A percentile compares a stretch with the other conserved stretches of the same genome.
These are phyloP conservation scores for Cutaneotrichosporon sp. DNA, from an alignment of 1,284 basidiomycete species.

Conservation along the genomic window DNA sequence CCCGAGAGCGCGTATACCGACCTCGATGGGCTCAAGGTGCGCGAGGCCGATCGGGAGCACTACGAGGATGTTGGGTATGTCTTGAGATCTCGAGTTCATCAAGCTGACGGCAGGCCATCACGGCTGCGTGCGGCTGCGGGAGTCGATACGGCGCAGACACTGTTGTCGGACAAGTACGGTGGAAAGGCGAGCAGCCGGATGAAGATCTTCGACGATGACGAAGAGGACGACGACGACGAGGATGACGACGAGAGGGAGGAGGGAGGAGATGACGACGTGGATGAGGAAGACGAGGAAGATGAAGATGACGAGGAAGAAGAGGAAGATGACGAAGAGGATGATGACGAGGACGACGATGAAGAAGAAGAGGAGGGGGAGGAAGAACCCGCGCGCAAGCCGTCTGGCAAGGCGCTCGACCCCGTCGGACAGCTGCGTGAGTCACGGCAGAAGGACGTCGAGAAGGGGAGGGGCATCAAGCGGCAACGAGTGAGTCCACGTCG, in stretches of 20 bases:
- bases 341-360: slow-evolving; percentile 53
- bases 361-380: slow-evolving; percentile 51
- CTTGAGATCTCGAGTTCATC: not conserved
- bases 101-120: slow-evolving; percentile 60
- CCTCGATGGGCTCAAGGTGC: slow-evolving; percentile 42
- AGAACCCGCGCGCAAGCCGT: slow-evolving; percentile 27
- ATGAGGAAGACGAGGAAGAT: slow-evolving; percentile 50
- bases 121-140: slow-evolving; percentile 62
- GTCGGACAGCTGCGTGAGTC: slow-evolving; percentile 53
- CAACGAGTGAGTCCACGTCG: slow-evolving; percentile 67
- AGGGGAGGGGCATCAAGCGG: slow-evolving; percentile 75
- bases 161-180: slow-evolving; percentile 63
- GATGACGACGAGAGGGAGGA: slow-evolving; percentile 65
- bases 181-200: slow-evolving; percentile 65
- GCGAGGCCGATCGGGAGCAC: slow-evolving; percentile 60
- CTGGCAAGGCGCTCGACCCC: slow-evolving; percentile 48
- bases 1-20: slow-evolving; percentile 64
- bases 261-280: slow-evolving; percentile 67
- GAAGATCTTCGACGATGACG: slow-evolving; percentile 57
- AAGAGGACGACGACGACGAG: slow-evolving; percentile 43
- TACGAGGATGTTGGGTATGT: slow-evolving; percentile 76
- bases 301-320: slow-evolving; percentile 43
- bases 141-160: slow-evolving; percentile 58
- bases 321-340: slow-evolving; percentile 51
- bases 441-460: slow-evolving; percentile 54